Evolutionary conservation across 2,329 filamentous ascomycete genomes (phyloP).

Genomic region (Ceratocystis alfenasii): DNA sequence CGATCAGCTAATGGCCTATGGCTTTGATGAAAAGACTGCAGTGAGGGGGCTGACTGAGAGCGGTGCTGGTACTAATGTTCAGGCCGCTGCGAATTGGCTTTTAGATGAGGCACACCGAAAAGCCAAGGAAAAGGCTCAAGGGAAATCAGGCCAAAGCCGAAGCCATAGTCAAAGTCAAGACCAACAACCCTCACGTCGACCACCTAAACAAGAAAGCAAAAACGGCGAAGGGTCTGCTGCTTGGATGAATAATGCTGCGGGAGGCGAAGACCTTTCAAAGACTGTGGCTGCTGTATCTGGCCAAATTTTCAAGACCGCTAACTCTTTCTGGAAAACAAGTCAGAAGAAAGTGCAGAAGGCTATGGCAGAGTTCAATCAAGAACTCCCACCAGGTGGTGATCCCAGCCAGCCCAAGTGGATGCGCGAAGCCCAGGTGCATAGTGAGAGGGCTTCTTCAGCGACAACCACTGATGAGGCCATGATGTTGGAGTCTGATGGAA

Average conservation of each 20-base stretch:
- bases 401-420: constrained; percentile 88
- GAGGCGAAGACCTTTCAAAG: constrained; percentile 59
- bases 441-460: constrained; percentile 25
- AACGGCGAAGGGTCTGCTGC: constrained; percentile 34
- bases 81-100: constrained; percentile 78
- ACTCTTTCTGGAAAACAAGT: constrained; percentile 86
- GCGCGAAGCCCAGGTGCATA: constrained; percentile 53
- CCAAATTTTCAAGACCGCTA: constrained; percentile 83
- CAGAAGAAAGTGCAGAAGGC: constrained; percentile 89
- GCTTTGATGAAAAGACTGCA: constrained; percentile 79
- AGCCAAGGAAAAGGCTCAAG: constrained; percentile 58
- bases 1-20: constrained; percentile 86
- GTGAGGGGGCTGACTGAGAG: constrained; percentile 67
- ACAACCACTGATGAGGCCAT: constrained; percentile 60
- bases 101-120: constrained; percentile 83
- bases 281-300: constrained; percentile 71
- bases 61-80: constrained; percentile 65
- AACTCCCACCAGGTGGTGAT: constrained; percentile 38
- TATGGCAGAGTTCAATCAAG: constrained; percentile 70
- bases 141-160: constrained; percentile 29
- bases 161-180: constrained; percentile 11
- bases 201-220: constrained; percentile 20
- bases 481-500: constrained; percentile 58
- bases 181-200: constrained; percentile 22
- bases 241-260: constrained; percentile 48